Conservation (phyloP, 2,329 filamentous ascomycete genomes). For the Colletotrichum trifolii region DNA sequence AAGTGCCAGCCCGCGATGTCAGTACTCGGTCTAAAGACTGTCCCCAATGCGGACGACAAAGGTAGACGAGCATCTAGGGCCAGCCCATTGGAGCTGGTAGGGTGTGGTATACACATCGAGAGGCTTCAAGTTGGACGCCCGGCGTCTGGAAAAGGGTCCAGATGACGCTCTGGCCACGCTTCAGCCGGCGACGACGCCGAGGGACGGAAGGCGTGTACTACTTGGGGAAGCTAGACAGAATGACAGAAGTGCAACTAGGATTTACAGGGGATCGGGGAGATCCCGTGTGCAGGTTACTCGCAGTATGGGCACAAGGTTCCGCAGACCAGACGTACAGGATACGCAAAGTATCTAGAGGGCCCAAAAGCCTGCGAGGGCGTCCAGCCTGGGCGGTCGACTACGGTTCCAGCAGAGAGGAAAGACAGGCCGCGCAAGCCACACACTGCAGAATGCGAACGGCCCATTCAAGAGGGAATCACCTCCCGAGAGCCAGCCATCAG, state of each 20-base stretch:
- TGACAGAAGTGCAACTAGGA: background rate
- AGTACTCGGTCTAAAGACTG: background rate
- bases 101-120: background rate
- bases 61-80: slow-evolving; percentile 1
- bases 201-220: slow-evolving; percentile 14
- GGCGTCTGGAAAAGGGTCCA: background rate
- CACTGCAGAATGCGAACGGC: slow-evolving; percentile 15
- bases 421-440: slow-evolving; percentile 13
- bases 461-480: background rate
- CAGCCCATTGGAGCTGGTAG: slow-evolving; percentile 18
- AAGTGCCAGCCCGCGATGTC: background rate
- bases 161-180: background rate
- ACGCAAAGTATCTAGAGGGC: background rate
- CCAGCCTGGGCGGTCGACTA: background rate
- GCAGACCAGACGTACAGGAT: background rate
- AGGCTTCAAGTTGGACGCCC: background rate
- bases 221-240: background rate
- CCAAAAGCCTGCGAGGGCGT: slow-evolving; percentile 12
- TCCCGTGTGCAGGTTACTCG: background rate
- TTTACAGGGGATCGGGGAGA: slow-evolving; percentile 11
- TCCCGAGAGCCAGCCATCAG: background rate
- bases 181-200: background rate
- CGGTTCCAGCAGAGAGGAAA: background rate
- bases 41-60: slow-evolving; percentile 13
- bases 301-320: too few relatives aligned